These are phyloP conservation scores for Pleurotus platypus DNA, from an alignment of 768 basidiomycete species.

Conservation along the genomic window DNA sequence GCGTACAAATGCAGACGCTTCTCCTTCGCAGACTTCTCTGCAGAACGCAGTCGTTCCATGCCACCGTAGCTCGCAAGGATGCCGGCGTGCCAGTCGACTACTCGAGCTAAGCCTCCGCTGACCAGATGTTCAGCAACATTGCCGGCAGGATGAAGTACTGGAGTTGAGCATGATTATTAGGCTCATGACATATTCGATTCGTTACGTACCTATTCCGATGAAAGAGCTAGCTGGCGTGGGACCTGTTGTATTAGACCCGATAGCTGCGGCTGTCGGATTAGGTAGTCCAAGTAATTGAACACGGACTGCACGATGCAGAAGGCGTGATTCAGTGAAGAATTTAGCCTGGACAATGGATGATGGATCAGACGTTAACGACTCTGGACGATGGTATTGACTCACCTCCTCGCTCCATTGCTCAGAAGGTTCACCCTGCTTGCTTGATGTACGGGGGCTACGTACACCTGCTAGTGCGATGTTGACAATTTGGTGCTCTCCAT, in stretches of 20 bases:
- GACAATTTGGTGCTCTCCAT: constrained; percentile 85
- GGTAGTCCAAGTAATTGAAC: constrained; percentile 81
- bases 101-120: constrained; percentile 78
- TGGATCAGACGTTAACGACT: constrained; percentile 12
- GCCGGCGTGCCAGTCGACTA: constrained; percentile 98
- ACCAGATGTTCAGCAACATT: constrained; percentile 92
- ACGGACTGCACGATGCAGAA: constrained; percentile 75
- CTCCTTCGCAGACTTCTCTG: constrained; percentile 80
- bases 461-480: constrained; percentile 86
- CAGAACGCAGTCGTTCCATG: constrained; percentile 84
- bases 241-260: constrained; percentile 56
- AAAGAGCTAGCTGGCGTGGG: constrained; percentile 78
- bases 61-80: constrained; percentile 82
- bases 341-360: constrained; percentile 57
- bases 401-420: constrained; percentile 93
- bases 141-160: constrained; percentile 87
- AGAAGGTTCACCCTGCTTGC: constrained; percentile 70
- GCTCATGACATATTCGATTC: background rate
- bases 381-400: constrained; percentile 18
- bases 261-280: constrained; percentile 73
- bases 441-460: constrained; percentile 65
- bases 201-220: constrained; percentile 72
- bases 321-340: constrained; percentile 88
- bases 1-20: constrained; percentile 70
- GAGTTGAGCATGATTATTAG: constrained; percentile 1